A percentile compares a stretch with the other conserved stretches of the same genome.
These are phyloP conservation scores for Plasmodium knowlesi DNA, from an alignment of 169 alveolate species.

Conservation along the genomic window DNA sequence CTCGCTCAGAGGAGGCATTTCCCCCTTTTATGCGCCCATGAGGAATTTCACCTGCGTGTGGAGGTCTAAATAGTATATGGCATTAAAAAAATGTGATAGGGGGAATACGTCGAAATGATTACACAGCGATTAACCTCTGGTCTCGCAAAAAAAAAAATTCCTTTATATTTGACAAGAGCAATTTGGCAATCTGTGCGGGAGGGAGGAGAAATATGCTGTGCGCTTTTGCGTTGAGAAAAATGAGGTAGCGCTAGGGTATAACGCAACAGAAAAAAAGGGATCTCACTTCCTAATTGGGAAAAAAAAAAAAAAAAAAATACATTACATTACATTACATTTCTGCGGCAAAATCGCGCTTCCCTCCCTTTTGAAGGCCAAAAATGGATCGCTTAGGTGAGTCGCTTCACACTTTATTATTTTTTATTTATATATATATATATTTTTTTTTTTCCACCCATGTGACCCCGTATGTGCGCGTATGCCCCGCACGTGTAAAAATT, in stretches of 20 bases:
- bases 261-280: not conserved
- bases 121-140: not conserved
- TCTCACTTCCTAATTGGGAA: not conserved
- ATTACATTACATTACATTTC: not conserved
- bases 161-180: not conserved
- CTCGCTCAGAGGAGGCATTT: not conserved
- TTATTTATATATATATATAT: not conserved
- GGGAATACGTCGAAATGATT: not conserved
- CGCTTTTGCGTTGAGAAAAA: not conserved
- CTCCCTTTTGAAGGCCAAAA: not conserved
- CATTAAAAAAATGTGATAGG: not conserved
- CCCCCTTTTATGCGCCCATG: not conserved
- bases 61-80: not conserved
- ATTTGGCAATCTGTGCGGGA: not conserved
- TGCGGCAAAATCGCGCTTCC: not conserved
- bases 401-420: not conserved
- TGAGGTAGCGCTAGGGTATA: not conserved
- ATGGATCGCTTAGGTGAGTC: not conserved
- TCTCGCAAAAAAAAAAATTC: not conserved
- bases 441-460: not conserved
- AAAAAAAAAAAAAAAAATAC: too few relatives aligned
- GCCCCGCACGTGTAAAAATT: not conserved
- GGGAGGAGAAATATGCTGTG: not conserved
- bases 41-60: not conserved
- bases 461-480: not conserved